These are phyloP conservation scores for Coprinellus micaceus DNA, from an alignment of 768 basidiomycete genomes.

Conservation along the genomic window DNA sequence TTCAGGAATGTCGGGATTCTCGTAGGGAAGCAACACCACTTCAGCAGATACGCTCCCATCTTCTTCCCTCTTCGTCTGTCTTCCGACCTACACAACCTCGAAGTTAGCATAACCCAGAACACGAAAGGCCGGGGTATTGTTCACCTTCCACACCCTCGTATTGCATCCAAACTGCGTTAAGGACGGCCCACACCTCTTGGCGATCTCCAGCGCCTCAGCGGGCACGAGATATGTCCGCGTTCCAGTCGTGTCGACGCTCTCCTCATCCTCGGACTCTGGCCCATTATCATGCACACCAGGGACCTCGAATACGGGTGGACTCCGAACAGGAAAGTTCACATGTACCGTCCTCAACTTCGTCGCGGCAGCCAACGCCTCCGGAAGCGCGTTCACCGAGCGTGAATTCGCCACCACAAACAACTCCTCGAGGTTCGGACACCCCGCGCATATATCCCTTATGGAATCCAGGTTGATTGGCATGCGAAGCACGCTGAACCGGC, in stretches of 20 bases:
- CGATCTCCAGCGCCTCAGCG: conserved; percentile 41
- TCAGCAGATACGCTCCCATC: conserved; percentile 34
- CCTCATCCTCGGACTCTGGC: background rate
- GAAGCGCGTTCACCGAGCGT: conserved; percentile 35
- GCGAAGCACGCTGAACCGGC: conserved; percentile 59
- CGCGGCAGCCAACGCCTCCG: conserved; percentile 40
- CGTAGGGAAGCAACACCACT: conserved; percentile 47
- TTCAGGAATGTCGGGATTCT: conserved; percentile 66
- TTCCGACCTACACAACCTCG: conserved; percentile 39
- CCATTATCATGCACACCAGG: background rate
- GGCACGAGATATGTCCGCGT: conserved; percentile 26
- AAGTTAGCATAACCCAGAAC: background rate
- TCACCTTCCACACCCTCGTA: conserved; percentile 68
- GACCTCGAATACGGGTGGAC: conserved; percentile 5
- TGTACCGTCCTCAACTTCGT: conserved; percentile 53
- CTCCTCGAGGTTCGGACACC: conserved; percentile 54
- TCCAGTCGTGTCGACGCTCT: background rate
- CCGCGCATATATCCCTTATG: conserved; percentile 50
- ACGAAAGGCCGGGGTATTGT: too few species aligned
- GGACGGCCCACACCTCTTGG: conserved; percentile 45
- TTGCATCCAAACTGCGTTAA: conserved; percentile 66
- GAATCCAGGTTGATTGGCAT: conserved; percentile 51
- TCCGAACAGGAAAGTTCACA: conserved; percentile 47
- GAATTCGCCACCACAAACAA: conserved; percentile 54
- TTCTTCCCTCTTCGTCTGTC: conserved; percentile 32